Evolutionary conservation across 176 grass and related monocot genomes (phyloP), one percentile per base, ranked within the genome.

Genomic region (Elymus sibiricus): DNA sequence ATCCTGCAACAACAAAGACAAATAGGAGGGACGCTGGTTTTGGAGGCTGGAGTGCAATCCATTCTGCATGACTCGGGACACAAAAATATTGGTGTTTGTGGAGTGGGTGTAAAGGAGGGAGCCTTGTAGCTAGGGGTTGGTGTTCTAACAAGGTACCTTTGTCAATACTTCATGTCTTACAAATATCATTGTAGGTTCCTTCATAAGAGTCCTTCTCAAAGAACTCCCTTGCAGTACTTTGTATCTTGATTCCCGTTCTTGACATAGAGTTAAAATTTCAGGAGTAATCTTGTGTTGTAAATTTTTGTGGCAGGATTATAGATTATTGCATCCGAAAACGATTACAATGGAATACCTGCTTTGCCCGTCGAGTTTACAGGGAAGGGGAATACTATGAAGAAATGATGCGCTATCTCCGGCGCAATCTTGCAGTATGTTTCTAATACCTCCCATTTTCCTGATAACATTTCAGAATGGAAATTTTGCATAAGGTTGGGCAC

Each of bases 371-470:
- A 90, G 92, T 98, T 44, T 91, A 53, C 81, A 95, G 91, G 79
- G 97, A 98, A 88, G 86, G 88, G 76, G 97, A 98, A 59, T 98
- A 95, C 80, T 94, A 98, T 64, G 97, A 98, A 74, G 94, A 98
- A 51, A 95, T 98, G 97, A 98, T 98, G 97, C 90, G 79, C 51
- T 95, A 98, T 72, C 90, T 96, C n/a, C 86, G 88, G 66, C 89
- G 44, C 83, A 98, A 95, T 91, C 90, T 98, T 70, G 90, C 94
- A 62, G 93, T 95, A 89, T 68, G 80, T 75, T 39, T 16, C 65
- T 87, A 59, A 53, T 61, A 26, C 40, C 87, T 47, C 16, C 16
- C 53, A 19, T 70, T 86, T 58, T 49, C 59, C 44, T 27, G 17
- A 75, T 78, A 72, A 67, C 21, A 9, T 25, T 70, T 51, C 72